These are phyloP conservation scores for Cyberlindnera veronae DNA, from an alignment of 805 yeast genomes.

Conservation along the genomic window DNA sequence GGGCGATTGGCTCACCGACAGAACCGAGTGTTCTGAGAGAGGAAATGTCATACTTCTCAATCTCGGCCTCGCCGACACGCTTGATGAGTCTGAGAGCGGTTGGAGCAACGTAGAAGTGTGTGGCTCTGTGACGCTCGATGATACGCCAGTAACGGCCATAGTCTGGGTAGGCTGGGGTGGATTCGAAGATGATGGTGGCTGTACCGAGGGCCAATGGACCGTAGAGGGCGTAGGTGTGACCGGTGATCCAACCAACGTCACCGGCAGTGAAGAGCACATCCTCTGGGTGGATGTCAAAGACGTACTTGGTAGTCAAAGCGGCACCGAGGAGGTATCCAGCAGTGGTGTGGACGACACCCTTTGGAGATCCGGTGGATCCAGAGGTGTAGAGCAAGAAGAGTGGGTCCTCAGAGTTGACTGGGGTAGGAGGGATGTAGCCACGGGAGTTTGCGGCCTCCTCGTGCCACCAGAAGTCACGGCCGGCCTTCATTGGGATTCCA, in stretches of 20 bases:
- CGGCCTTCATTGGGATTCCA: constrained; percentile 66
- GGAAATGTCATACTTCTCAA: constrained; percentile 74
- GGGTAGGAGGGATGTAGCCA: constrained; percentile 80
- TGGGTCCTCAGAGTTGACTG: constrained; percentile 92
- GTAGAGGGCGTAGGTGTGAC: constrained; percentile 92
- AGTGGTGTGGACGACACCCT: constrained; percentile 94
- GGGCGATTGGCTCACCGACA: constrained; percentile 98
- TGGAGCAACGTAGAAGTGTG: constrained; percentile 98
- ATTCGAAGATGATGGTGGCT: constrained; percentile 90
- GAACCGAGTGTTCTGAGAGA: constrained; percentile 93
- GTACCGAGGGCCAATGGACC: constrained; percentile 91
- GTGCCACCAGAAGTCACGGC: constrained; percentile 95
- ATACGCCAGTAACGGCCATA: constrained; percentile 97
- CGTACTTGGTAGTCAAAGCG: constrained; percentile 84
- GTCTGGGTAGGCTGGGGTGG: constrained; percentile 96
- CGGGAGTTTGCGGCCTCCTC: constrained; percentile 52
- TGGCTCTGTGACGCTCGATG: constrained; percentile 84
- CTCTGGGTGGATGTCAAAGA: constrained; percentile 86
- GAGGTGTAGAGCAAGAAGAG: constrained; percentile 93
- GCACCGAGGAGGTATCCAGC: constrained; percentile 96
- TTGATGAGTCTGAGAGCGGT: constrained; percentile 91
- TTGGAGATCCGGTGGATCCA: constrained; percentile 97
- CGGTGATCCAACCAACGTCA: constrained; percentile 99
- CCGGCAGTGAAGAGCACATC: constrained; percentile 95
- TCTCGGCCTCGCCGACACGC: constrained; percentile 84